phyloP scores from a whole-genome alignment of 2,329 filamentous ascomycete genomes.

The Scolecobasidium constrictum region DNA sequence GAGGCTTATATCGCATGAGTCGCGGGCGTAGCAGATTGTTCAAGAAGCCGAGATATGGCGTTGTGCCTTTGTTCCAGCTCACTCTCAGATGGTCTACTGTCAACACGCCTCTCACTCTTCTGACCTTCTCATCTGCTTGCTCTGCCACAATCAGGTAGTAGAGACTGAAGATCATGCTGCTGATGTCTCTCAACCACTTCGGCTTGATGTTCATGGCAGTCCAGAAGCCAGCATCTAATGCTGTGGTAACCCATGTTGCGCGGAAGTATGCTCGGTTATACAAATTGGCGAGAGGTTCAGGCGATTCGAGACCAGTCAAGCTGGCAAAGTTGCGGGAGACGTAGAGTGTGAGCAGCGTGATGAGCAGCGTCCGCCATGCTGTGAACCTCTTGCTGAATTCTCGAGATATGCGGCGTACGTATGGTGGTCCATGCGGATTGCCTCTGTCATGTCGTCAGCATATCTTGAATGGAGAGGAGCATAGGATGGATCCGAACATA shows the following conservation, averaged over 20 bases:
- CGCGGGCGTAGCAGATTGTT: conserved; percentile 65
- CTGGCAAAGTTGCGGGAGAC: conserved; percentile 88
- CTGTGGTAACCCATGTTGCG: conserved; percentile 93
- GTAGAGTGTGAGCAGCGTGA: conserved; percentile 87
- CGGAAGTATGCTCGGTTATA: conserved; percentile 90
- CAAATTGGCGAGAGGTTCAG: conserved; percentile 87
- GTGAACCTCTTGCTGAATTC: conserved; percentile 63
- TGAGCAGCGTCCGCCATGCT: conserved; percentile 77
- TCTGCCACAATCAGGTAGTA: conserved; percentile 93
- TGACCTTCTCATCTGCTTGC: conserved; percentile 90
- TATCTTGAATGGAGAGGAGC: conserved; percentile 12
- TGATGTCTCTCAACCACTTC: conserved; percentile 72
- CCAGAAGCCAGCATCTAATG: conserved; percentile 94
- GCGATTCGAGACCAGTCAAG: conserved; percentile 78
- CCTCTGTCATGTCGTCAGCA: conserved; percentile 46
- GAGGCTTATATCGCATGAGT: conserved; percentile 69
- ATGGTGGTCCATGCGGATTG: conserved; percentile 77
- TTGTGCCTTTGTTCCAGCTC: conserved; percentile 90
- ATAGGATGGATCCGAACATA: conserved; percentile 22
- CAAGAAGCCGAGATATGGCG: conserved; percentile 69
- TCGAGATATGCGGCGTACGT: conserved; percentile 59
- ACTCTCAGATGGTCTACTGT: conserved; percentile 87
- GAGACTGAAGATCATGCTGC: conserved; percentile 70
- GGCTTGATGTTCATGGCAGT: conserved; percentile 84
- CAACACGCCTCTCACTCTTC: conserved; percentile 74